phyloP scores from a whole-genome alignment of 768 basidiomycete species.

The Dendrothele bispora region DNA sequence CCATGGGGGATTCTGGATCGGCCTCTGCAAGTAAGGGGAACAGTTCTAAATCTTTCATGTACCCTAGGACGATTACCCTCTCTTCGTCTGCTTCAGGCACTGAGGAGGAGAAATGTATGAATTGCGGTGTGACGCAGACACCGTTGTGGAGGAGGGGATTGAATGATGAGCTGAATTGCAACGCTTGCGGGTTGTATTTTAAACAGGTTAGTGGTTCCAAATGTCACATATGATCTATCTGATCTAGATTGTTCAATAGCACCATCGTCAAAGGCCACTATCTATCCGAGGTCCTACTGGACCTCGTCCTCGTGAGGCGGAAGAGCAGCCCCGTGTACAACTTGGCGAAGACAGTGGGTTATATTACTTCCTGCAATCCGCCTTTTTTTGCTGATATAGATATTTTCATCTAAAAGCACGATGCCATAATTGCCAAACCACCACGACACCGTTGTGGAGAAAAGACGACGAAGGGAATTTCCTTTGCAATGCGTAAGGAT shows the following conservation, averaged over 20 bases:
- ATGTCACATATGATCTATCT: slow-evolving; percentile 8
- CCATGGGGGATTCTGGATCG: too few species aligned
- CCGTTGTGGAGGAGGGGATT: slow-evolving; percentile 84
- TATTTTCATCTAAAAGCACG: slow-evolving; percentile 52
- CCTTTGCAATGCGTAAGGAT: slow-evolving; percentile 82
- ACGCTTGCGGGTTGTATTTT: slow-evolving; percentile 85
- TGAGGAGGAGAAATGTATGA: slow-evolving; percentile 81
- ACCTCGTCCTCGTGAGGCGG: slow-evolving; percentile 69
- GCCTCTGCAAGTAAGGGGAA: too few species aligned
- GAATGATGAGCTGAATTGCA: slow-evolving; percentile 88
- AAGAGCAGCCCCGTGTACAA: slow-evolving; percentile 64
- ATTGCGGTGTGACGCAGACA: slow-evolving; percentile 87
- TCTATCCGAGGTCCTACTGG: slow-evolving; percentile 84
- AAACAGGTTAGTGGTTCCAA: slow-evolving; percentile 65
- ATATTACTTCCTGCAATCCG: slow-evolving; percentile 32
- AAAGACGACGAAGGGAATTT: slow-evolving; percentile 92
- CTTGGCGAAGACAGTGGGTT: slow-evolving; percentile 71
- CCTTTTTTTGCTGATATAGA: slow-evolving; percentile 24
- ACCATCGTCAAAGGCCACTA: slow-evolving; percentile 87
- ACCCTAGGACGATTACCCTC: too few species aligned
- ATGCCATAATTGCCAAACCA: slow-evolving; percentile 89
- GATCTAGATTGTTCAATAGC: too few species aligned
- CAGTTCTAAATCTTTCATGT: too few species aligned
- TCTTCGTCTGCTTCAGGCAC: slow-evolving; percentile 53
- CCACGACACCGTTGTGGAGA: slow-evolving; percentile 84